phyloP scores from a whole-genome alignment of 1,284 basidiomycete genomes.

The Tilletia indica region DNA sequence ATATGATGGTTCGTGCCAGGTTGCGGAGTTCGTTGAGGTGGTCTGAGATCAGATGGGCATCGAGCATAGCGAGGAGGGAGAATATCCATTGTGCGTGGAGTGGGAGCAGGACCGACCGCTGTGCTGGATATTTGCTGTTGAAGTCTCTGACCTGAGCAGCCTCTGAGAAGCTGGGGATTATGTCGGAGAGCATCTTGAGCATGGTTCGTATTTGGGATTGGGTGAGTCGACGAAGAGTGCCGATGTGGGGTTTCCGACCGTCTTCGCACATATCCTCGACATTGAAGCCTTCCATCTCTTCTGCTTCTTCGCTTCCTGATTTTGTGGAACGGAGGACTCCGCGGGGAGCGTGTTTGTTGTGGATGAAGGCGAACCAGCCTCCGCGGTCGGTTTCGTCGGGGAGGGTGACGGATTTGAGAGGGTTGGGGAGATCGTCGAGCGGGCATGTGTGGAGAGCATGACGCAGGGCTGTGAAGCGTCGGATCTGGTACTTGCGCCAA shows the following conservation, averaged over 20 bases:
- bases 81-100: not conserved
- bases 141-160: not conserved
- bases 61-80: conserved; percentile 1
- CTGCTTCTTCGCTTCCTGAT: not conserved
- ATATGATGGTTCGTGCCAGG: not conserved
- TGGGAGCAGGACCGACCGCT: not conserved
- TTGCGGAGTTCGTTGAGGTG: not conserved
- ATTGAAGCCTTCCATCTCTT: not conserved
- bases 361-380: conserved; percentile 10
- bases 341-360: conserved; percentile 1
- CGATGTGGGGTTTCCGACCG: not conserved
- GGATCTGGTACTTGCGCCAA: not conserved
- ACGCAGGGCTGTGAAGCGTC: not conserved
- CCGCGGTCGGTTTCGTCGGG: not conserved
- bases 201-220: not conserved
- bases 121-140: not conserved
- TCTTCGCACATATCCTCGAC: not conserved
- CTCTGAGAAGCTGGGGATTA: not conserved
- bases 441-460: not conserved
- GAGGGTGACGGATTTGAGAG: not conserved
- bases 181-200: not conserved
- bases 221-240: not conserved
- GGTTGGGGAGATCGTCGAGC: not conserved
- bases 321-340: not conserved
- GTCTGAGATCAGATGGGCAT: not conserved